Evolutionary conservation across 345 rosid species (phyloP), one percentile per base, ranked within the genome.

Genomic region (Carallia brachiata): DNA sequence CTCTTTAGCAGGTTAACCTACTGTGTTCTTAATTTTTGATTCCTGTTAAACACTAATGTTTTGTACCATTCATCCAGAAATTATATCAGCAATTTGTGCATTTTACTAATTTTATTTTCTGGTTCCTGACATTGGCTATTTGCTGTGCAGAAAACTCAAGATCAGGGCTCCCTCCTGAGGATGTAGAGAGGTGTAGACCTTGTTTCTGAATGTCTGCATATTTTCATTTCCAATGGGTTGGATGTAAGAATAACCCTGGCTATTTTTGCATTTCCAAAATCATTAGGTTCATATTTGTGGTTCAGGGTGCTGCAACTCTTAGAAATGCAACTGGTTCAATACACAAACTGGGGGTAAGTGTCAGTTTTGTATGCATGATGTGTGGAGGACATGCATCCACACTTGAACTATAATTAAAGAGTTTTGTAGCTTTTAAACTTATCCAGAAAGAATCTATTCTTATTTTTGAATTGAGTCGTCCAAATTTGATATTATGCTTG

Each of bases 241-340:
- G 53, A 64, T 48, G 40, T 2, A 13, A 55, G 48, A 40, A 48
- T 19, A 40, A 50, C 31, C 50, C n/a, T 64, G 36, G 58, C 65
- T 77, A 32, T 67, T 53, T 16, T 40, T 59, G 30, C 36, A 60
- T 59, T 67, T 66, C 50, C 12, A 54, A 61, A 61, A 6, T 67
- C 64, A 44, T 78, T 70, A 87, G 99, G 84, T 83, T 91, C 74
- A 63, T 91, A 70, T 95, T 91, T 17, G 88, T 91, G 78, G 85
- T 90, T 67, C 86, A 87, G 66, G 99, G 99, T 48, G 66, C 81
- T 60, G 89, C 79, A 37, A 79, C 81, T 47, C 86, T 91, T 31
- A 63, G 75, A 62, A 74, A 83, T 77, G 73, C 82, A 70, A 80
- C 87, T 52, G 80, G 87, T 71, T 62, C 70, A 19, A 75, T 63